Base-by-base conservation (phyloP, 331 rosid genomes). In the Pyracantha coccinea region DNA sequence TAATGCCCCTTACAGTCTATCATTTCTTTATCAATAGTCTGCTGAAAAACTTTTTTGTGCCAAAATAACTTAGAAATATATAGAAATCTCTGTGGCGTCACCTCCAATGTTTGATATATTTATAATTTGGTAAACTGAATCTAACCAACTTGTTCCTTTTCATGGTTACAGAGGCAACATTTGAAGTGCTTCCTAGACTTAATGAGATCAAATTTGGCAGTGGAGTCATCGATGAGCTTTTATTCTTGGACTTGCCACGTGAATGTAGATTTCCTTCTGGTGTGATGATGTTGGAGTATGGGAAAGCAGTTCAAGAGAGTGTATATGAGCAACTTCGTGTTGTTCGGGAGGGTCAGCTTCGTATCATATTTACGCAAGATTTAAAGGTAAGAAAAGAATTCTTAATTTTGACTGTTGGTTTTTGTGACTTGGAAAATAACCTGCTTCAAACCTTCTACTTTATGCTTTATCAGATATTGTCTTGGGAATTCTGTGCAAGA, bases 271-370 rank as follows among this genome's bases (percentile, higher is more conserved):
- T 85, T 84, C 50, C 91, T 14, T 87, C 96, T 70, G 98, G 99
- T 66, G 33, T 79, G 12, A 90, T 95, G 99, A 83, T 89, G 97
- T 76, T 92, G 88, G 99, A 95, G 78, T 95, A 89, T 80, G 89
- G 87, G 67, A 95, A 92, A 82, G 98, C 96, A 6, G 98, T 95
- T 78, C 97, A 95, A 85, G 99, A 95, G 84, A 90, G 97, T 69
- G 93, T 95, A 28, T 91, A 92, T 12, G 98, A 95, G 86, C 99
- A 95, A 69, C 96, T 92, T 77, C 99, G 98, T 20, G 98, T 95
- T 81, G 89, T 90, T 81, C 99, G 97, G 2, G 99, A 92, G 87
- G 99, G 99, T 72, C 97, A 86, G 75, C 99, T 92, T 69, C 99
- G 98, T 27, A 89, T 95, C 38, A 69, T 92, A 69, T 95, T 95